Conservation (phyloP, 2,329 filamentous ascomycete species). For the Pestalotiopsis sp. region DNA sequence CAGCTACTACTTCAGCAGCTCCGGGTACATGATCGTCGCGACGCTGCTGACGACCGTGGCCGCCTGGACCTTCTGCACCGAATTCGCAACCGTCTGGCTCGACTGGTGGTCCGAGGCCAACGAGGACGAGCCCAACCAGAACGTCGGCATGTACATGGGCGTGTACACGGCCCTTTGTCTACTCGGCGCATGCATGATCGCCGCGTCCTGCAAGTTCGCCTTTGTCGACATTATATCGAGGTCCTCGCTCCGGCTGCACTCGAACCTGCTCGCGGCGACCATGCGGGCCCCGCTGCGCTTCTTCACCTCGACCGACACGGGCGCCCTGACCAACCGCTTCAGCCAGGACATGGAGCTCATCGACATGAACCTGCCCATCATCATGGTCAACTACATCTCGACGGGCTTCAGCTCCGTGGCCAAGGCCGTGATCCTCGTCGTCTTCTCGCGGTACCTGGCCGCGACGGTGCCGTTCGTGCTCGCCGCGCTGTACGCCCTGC, state of each 20-base stretch:
- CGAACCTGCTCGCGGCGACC: background rate
- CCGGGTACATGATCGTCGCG: background rate
- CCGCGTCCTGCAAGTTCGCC: background rate
- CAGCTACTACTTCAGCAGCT: constrained; percentile 8
- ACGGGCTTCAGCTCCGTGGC: background rate
- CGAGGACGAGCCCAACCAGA: constrained; percentile 7
- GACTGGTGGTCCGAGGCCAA: constrained; percentile 15
- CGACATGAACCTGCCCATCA: constrained; percentile 8
- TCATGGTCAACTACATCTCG: constrained; percentile 9
- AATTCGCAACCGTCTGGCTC: constrained; percentile 14
- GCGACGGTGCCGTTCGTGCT: constrained; percentile 7
- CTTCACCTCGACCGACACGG: constrained; percentile 8
- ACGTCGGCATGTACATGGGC: constrained; percentile 12
- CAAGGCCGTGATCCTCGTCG: constrained; percentile 8
- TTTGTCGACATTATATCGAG: background rate
- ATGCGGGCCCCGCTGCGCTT: constrained; percentile 8
- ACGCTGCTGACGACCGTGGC: background rate
- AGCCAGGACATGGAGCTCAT: constrained; percentile 14
- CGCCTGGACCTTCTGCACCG: constrained; percentile 7
- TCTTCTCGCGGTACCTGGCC: constrained; percentile 9
- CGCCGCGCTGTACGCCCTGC: constrained; percentile 28
- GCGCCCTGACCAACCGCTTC: constrained; percentile 11
- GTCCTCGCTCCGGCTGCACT: background rate
- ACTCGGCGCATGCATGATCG: background rate
- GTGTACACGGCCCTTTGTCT: background rate